Percentiles rank a stretch among this genome's conserved stretches.
Evolutionary conservation across 2,329 filamentous ascomycete species (phyloP).

Genomic region (Davidsoniella eucalypti): DNA sequence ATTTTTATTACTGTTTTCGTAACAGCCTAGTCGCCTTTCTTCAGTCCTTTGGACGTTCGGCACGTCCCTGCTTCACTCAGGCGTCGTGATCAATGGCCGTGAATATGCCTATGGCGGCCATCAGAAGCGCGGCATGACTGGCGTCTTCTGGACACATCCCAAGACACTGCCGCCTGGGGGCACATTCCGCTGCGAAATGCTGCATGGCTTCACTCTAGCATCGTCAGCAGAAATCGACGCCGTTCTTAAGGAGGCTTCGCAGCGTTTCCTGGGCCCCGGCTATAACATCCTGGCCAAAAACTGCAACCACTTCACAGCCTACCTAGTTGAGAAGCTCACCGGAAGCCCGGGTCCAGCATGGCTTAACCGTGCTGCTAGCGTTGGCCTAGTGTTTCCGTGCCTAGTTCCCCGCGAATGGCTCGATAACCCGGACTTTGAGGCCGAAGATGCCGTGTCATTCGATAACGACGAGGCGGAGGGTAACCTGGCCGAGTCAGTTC

Average conservation of each 20-base stretch:
- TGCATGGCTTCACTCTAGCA: constrained; percentile 64
- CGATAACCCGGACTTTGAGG: constrained; percentile 59
- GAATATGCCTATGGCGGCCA: constrained; percentile 83
- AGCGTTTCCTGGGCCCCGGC: constrained; percentile 55
- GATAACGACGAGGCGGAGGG: constrained; percentile 44
- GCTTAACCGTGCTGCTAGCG: constrained; percentile 71
- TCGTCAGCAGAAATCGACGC: constrained; percentile 52
- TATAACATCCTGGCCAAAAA: constrained; percentile 75
- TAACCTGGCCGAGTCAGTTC: constrained; percentile 32
- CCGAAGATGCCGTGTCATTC: constrained; percentile 52
- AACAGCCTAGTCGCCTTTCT: constrained; percentile 55
- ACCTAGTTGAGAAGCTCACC: constrained; percentile 58
- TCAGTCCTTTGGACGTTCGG: constrained; percentile 63
- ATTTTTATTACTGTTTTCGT: neutral
- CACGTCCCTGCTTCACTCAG: constrained; percentile 63
- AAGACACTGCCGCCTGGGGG: constrained; percentile 58
- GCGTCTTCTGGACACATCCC: constrained; percentile 71
- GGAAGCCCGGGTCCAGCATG: constrained; percentile 53
- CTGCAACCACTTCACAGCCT: constrained; percentile 77
- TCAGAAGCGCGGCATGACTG: constrained; percentile 50
- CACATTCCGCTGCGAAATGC: constrained; percentile 56
- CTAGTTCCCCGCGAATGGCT: constrained; percentile 73
- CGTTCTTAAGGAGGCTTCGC: constrained; percentile 51
- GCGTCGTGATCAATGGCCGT: constrained; percentile 61
- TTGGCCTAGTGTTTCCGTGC: constrained; percentile 66